Evolutionary conservation across 345 rosid species (phyloP), one percentile per base, ranked within the genome.

Genomic region (Eucalyptus polybractea): DNA sequence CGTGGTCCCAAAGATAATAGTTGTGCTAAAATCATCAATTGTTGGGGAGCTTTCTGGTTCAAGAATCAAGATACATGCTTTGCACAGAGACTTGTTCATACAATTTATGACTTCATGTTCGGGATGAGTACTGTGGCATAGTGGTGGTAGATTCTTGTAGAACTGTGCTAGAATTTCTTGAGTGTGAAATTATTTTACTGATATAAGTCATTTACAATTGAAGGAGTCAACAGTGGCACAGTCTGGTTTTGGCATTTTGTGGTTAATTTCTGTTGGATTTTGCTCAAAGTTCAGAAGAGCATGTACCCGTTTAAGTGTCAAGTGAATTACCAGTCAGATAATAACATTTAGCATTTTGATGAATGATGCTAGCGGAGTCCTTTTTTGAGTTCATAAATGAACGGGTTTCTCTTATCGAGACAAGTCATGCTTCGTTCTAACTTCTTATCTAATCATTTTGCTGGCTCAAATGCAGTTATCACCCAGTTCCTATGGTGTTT

Each of bases 401-500:
- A 83, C 62, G 8, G 7, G 5, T 89, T 7, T 42, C 29, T 31
- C 17, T 40, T 31, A n/a, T 89, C 0, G 49, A 80, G 24, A 81
- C 37, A 19, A 51, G 81, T 87, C 50, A 62, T 62, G 49, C 62
- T 6, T 31, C 9, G 7, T 69, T 80, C 49, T 44, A 58, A 50
- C 25, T 33, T 60, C 88, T 65, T 24, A 45, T 29, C 37, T 56
- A 10, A 86, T 87, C 86, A 88, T 50, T 31, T 88, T 90, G 60
- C 86, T 90, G 89, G 76, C 86, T 91, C 80, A 83, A 88, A 50
- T 93, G 88, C 91, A 98, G 99, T 91, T 98, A 98, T 92, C 99
- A 98, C 90, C 99, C 99, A 58, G 94, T 98, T 90, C 99, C 99
- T 3, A 91, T 98, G 91, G 99, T 98, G 88, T 98, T 98, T 92